phyloP scores from a whole-genome alignment of 2,329 filamentous ascomycete genomes.

The Trichophyton rubrum region DNA sequence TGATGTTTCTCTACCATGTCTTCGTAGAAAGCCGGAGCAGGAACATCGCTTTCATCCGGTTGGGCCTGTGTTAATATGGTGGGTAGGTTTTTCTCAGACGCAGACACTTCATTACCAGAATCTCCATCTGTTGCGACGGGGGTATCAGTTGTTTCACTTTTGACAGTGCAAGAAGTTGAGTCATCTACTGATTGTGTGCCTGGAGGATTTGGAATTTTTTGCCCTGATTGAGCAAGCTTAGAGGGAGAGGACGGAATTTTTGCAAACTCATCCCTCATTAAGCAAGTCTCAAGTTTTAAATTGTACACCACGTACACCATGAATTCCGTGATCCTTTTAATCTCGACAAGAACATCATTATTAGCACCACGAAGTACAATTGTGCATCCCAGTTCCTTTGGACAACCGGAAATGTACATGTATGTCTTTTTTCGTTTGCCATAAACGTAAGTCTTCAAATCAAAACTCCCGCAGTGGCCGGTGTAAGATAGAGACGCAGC shows the following conservation, averaged over 20 bases:
- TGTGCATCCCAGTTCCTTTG: slow-evolving; percentile 82
- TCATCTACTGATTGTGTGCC: neutral
- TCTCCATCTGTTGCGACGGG: neutral
- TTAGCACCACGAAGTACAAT: slow-evolving; percentile 79
- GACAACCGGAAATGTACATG: slow-evolving; percentile 84
- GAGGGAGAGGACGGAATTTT: slow-evolving; percentile 48
- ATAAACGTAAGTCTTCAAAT: slow-evolving; percentile 90
- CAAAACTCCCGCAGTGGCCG: slow-evolving; percentile 73
- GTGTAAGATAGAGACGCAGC: slow-evolving; percentile 62
- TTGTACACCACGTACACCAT: slow-evolving; percentile 99
- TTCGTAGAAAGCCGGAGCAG: slow-evolving; percentile 84
- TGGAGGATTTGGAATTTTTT: slow-evolving; percentile 7
- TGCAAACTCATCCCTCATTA: slow-evolving; percentile 87
- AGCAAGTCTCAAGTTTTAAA: slow-evolving; percentile 82
- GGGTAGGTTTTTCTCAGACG: slow-evolving; percentile 11
- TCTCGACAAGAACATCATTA: slow-evolving; percentile 55
- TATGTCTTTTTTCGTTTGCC: slow-evolving; percentile 82
- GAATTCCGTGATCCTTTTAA: slow-evolving; percentile 93
- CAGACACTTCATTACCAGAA: slow-evolving; percentile 7
- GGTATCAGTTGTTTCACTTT: neutral
- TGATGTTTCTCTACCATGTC: slow-evolving; percentile 89
- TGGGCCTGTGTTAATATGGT: slow-evolving; percentile 14
- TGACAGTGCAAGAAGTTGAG: neutral
- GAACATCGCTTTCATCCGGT: slow-evolving; percentile 56
- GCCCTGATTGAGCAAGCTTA: slow-evolving; percentile 10